A percentile compares a stretch with the other conserved stretches of the same genome.
phyloP scores from a whole-genome alignment of 306 rosid genomes.

The Prinsepia uniflora region DNA sequence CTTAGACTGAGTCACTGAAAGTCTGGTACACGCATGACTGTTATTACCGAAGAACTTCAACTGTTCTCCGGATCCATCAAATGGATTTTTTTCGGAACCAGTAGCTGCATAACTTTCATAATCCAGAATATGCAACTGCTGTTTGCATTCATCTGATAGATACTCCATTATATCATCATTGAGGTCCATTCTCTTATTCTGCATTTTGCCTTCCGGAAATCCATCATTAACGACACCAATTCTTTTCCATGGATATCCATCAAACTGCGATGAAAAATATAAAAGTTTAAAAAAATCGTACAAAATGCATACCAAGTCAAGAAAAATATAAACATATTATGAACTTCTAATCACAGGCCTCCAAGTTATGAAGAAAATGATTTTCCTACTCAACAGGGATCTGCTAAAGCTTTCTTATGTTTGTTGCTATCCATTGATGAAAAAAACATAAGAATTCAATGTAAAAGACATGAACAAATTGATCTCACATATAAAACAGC shows the following conservation, averaged over 20 bases:
- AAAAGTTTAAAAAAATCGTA: no score
- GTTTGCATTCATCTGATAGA: background rate
- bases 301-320: background rate
- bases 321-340: background rate
- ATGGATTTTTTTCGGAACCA: slow-evolving; percentile 2
- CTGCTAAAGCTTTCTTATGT: background rate
- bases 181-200: background rate
- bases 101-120: no score
- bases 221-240: background rate
- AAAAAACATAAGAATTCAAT: background rate
- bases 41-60: background rate
- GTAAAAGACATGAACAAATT: background rate
- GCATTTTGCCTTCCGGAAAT: background rate
- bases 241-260: background rate
- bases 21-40: background rate
- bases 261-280: slow-evolving; percentile 13
- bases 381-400: background rate
- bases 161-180: slow-evolving; percentile 10
- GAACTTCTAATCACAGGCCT: background rate
- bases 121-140: background rate
- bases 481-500: background rate
- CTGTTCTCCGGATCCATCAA: background rate
- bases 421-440: background rate
- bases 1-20: background rate
- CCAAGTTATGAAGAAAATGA: background rate